Conservation (phyloP, 75 land plant species). For the Selaginella moellendorffii region DNA sequence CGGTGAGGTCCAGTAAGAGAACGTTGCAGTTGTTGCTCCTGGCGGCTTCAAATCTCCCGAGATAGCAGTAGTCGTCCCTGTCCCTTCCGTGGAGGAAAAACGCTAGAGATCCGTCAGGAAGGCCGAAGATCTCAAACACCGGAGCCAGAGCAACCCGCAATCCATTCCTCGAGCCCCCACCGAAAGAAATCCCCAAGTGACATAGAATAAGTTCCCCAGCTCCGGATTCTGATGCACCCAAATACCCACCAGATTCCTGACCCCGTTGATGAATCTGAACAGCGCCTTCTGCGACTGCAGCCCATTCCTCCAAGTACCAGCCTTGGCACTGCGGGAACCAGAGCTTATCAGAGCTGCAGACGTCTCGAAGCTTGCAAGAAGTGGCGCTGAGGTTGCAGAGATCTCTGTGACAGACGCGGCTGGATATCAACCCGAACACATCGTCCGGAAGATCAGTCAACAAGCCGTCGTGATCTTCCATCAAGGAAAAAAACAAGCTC, state of each 20-base stretch:
- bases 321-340: constrained; percentile 63
- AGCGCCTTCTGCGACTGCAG: constrained; percentile 48
- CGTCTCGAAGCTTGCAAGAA: constrained; percentile 31
- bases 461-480: too few species aligned
- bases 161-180: constrained; percentile 49
- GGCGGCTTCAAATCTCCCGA: constrained; percentile 40
- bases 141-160: constrained; percentile 66
- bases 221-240: constrained; percentile 98
- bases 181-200: constrained; percentile 61
- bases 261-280: constrained; percentile 42
- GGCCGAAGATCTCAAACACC: constrained; percentile 64
- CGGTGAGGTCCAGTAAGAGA: constrained; percentile 60
- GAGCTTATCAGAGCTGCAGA: constrained; percentile 45
- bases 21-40: constrained; percentile 44
- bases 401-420: constrained; percentile 35
- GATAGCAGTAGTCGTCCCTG: constrained; percentile 49
- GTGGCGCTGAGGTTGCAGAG: constrained; percentile 40
- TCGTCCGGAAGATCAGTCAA: constrained; percentile 50
- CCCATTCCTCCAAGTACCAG: constrained; percentile 44
- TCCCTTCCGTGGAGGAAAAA: constrained; percentile 78
- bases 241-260: constrained; percentile 46
- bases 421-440: constrained; percentile 38
- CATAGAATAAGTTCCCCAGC: constrained; percentile 77
- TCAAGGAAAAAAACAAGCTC: too few species aligned
- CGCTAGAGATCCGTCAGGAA: constrained; percentile 37